Percentiles rank a stretch among this genome's conserved stretches.
Evolutionary conservation across 352 stramenopile genomes (phyloP).

Genomic region (Phytophthora citricola): DNA sequence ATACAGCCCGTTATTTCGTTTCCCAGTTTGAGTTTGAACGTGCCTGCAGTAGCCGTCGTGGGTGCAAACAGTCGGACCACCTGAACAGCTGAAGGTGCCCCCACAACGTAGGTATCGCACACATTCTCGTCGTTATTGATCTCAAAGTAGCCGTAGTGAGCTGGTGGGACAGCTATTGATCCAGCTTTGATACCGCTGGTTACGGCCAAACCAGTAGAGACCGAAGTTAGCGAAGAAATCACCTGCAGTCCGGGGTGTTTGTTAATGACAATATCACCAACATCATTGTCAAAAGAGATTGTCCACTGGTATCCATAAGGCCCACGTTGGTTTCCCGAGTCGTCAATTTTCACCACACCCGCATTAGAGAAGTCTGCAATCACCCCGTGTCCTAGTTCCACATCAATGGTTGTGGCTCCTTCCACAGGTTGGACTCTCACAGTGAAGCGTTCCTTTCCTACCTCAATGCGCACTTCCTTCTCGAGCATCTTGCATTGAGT

Average conservation of each 20-base stretch:
- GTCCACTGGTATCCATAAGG: slow-evolving; percentile 74
- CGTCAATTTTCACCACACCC: slow-evolving; percentile 52
- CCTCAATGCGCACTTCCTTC: slow-evolving; percentile 42
- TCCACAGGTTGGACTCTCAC: slow-evolving; percentile 48
- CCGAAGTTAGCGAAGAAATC: slow-evolving; percentile 54
- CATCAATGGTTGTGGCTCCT: slow-evolving; percentile 50
- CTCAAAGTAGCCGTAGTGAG: slow-evolving; percentile 59
- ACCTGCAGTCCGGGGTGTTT: slow-evolving; percentile 60
- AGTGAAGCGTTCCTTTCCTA: slow-evolving; percentile 41
- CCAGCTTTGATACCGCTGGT: slow-evolving; percentile 31
- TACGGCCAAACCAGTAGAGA: slow-evolving; percentile 42
- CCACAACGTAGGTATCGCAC: slow-evolving; percentile 76
- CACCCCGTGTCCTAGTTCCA: slow-evolving; percentile 43
- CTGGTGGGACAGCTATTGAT: slow-evolving; percentile 33
- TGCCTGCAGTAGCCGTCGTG: slow-evolving; percentile 64
- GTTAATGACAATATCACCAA: slow-evolving; percentile 38
- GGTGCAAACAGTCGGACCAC: slow-evolving; percentile 73
- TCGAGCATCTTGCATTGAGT: slow-evolving; percentile 48
- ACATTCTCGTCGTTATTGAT: slow-evolving; percentile 55
- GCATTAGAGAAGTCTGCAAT: slow-evolving; percentile 34
- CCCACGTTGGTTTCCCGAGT: slow-evolving; percentile 41
- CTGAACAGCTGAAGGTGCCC: slow-evolving; percentile 64
- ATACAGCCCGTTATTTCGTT: slow-evolving; percentile 62
- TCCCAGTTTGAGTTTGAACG: slow-evolving; percentile 64
- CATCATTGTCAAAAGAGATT: slow-evolving; percentile 66